Evolutionary conservation across 2,329 filamentous ascomycete species (phyloP).

Genomic region (Sporothrix brasiliensis): DNA sequence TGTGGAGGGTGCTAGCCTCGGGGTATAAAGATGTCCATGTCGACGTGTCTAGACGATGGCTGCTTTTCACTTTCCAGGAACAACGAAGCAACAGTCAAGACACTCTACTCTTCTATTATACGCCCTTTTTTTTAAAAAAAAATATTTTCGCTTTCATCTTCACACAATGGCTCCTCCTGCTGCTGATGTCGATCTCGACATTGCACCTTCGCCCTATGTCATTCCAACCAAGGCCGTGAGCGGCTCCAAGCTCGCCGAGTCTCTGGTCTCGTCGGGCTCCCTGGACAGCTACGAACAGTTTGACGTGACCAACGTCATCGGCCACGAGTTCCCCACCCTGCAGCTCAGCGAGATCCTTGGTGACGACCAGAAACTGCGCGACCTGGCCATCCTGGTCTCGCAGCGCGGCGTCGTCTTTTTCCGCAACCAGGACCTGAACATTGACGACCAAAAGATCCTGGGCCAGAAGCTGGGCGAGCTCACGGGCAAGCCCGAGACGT

Average conservation of each 20-base stretch:
- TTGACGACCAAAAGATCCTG: slow-evolving; percentile 56
- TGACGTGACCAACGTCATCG: slow-evolving; percentile 54
- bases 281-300: slow-evolving; percentile 42
- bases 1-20: neutral
- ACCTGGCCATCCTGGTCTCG: slow-evolving; percentile 56
- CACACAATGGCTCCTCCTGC: slow-evolving; percentile 40
- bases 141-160: neutral
- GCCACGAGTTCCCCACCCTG: slow-evolving; percentile 51
- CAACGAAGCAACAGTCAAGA: neutral
- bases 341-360: slow-evolving; percentile 44
- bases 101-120: neutral
- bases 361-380: slow-evolving; percentile 54
- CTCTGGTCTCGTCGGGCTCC: slow-evolving; percentile 39
- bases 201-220: slow-evolving; percentile 30
- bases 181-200: slow-evolving; percentile 39
- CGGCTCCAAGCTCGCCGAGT: slow-evolving; percentile 36
- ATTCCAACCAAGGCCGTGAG: slow-evolving; percentile 35
- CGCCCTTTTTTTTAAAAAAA: neutral
- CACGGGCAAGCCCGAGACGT: slow-evolving; percentile 50
- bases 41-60: neutral
- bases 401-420: slow-evolving; percentile 69
- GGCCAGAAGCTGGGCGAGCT: slow-evolving; percentile 53
- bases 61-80: neutral
- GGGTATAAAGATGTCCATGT: slow-evolving; percentile 19
- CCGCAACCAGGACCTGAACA: slow-evolving; percentile 59